A percentile compares a stretch with the other conserved stretches of the same genome.
These are phyloP conservation scores for Hypoxylon sp. DNA, from an alignment of 2,329 filamentous ascomycete genomes.

Conservation along the genomic window DNA sequence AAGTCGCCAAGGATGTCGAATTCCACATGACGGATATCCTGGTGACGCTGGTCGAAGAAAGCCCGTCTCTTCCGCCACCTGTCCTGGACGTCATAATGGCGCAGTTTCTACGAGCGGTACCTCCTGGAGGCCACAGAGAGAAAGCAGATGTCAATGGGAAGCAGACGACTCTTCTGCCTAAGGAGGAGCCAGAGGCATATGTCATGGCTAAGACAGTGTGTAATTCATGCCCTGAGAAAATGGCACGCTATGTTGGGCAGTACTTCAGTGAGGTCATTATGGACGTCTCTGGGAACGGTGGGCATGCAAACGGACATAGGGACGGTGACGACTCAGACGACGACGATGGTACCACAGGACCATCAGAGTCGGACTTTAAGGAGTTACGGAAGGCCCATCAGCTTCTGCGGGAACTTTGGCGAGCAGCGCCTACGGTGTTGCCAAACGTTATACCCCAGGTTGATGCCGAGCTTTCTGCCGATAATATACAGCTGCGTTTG, in stretches of 20 bases:
- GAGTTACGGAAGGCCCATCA: constrained; percentile 92
- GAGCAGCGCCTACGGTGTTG: constrained; percentile 88
- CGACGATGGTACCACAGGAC: constrained; percentile 71
- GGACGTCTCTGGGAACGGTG: constrained; percentile 78
- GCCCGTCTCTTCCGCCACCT: constrained; percentile 79
- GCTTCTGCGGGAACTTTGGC: constrained; percentile 92
- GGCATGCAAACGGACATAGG: constrained; percentile 70
- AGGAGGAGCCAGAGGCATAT: constrained; percentile 92
- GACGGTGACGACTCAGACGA: constrained; percentile 75
- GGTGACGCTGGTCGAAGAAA: constrained; percentile 89
- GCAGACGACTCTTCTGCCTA: constrained; percentile 86
- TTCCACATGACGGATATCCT: constrained; percentile 91
- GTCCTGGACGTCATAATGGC: constrained; percentile 95
- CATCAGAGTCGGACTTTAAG: constrained; percentile 86
- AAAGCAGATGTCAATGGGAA: constrained; percentile 77
- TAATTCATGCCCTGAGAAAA: constrained; percentile 89
- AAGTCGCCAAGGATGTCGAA: constrained; percentile 92
- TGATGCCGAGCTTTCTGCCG: constrained; percentile 90
- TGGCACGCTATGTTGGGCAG: constrained; percentile 93
- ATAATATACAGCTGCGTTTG: constrained; percentile 87
- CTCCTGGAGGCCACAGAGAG: constrained; percentile 73
- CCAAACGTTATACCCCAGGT: constrained; percentile 95
- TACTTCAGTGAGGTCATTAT: constrained; percentile 98
- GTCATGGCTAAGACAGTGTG: constrained; percentile 97
- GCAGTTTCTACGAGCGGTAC: constrained; percentile 92